phyloP scores from a whole-genome alignment of 2,329 filamentous ascomycete species.

The Ophiostoma montium region DNA sequence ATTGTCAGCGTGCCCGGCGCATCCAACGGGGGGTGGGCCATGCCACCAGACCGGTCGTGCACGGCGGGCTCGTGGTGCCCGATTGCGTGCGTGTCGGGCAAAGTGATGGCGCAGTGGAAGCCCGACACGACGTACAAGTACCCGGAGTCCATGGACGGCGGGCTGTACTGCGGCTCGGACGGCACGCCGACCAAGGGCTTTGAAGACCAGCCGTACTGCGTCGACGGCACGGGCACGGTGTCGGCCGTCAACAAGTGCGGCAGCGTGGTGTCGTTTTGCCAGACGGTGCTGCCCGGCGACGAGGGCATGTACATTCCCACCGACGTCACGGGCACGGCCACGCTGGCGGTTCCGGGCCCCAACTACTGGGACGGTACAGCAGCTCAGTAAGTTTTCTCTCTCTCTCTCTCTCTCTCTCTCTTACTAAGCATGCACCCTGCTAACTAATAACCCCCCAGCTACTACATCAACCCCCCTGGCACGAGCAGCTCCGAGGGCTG shows the following conservation, averaged over 20 bases:
- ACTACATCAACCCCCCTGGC: constrained; percentile 67
- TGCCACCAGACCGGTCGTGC: constrained; percentile 62
- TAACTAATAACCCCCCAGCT: constrained; percentile 25
- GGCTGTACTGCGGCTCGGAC: constrained; percentile 53
- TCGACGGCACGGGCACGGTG: constrained; percentile 51
- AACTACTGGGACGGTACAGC: constrained; percentile 60
- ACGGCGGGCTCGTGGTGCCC: constrained; percentile 56
- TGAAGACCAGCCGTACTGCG: constrained; percentile 51
- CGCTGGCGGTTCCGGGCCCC: constrained; percentile 54
- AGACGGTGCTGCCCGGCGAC: constrained; percentile 65
- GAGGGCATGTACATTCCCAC: constrained; percentile 76
- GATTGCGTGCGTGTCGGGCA: constrained; percentile 59
- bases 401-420: no score
- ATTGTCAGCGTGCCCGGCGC: constrained; percentile 54
- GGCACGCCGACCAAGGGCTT: constrained; percentile 59
- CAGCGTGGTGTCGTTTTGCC: constrained; percentile 54
- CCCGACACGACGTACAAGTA: constrained; percentile 53
- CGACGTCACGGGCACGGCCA: constrained; percentile 40
- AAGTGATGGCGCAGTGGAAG: constrained; percentile 71
- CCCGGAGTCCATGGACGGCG: constrained; percentile 62
- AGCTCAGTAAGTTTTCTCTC: no score
- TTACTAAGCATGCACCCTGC: no score
- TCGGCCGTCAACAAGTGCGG: constrained; percentile 52
- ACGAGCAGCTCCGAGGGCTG: constrained; percentile 45
- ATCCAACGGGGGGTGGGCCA: constrained; percentile 62